These are phyloP conservation scores for Ogataea nakhonphanomensis DNA, from an alignment of 805 yeast genomes.

Conservation along the genomic window DNA sequence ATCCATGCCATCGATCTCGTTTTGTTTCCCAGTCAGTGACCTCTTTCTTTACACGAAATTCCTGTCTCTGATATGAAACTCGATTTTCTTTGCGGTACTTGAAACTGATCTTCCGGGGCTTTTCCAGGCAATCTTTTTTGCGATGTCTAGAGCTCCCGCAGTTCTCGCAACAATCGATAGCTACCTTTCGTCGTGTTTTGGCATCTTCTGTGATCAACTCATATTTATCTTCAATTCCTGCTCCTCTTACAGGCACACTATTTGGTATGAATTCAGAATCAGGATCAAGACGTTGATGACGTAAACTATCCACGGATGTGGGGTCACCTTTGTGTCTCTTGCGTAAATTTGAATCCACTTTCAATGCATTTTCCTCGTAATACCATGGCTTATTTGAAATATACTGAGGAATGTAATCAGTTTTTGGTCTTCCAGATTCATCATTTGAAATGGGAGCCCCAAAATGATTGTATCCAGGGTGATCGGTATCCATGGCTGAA, in stretches of 20 bases:
- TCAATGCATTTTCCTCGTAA: slow-evolving; percentile 25
- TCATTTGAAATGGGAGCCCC: slow-evolving; percentile 18
- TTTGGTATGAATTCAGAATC: slow-evolving; percentile 40
- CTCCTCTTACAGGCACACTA: slow-evolving; percentile 52
- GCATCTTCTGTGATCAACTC: slow-evolving; percentile 20
- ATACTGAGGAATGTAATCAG: slow-evolving; percentile 39
- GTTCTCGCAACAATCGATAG: slow-evolving; percentile 40
- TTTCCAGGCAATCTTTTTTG: slow-evolving; percentile 54
- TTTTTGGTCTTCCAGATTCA: slow-evolving; percentile 35
- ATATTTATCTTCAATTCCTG: slow-evolving; percentile 51
- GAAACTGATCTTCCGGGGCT: slow-evolving; percentile 44
- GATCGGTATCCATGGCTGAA: slow-evolving; percentile 9
- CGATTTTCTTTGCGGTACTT: slow-evolving; percentile 28
- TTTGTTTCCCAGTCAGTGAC: slow-evolving; percentile 61
- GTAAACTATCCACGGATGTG: slow-evolving; percentile 41
- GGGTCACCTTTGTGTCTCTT: slow-evolving; percentile 25
- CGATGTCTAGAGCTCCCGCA: slow-evolving; percentile 55
- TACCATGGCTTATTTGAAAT: slow-evolving; percentile 43
- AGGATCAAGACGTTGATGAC: slow-evolving; percentile 54
- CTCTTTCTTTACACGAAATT: slow-evolving; percentile 21
- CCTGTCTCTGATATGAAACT: slow-evolving; percentile 8
- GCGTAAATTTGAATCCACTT: slow-evolving; percentile 27
- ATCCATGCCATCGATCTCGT: slow-evolving; percentile 82
- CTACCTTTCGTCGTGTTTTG: slow-evolving; percentile 4
- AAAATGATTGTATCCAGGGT: slow-evolving; percentile 9